Conservation (phyloP, 352 stramenopile genomes). For the Globisporangium heterothallicum region DNA sequence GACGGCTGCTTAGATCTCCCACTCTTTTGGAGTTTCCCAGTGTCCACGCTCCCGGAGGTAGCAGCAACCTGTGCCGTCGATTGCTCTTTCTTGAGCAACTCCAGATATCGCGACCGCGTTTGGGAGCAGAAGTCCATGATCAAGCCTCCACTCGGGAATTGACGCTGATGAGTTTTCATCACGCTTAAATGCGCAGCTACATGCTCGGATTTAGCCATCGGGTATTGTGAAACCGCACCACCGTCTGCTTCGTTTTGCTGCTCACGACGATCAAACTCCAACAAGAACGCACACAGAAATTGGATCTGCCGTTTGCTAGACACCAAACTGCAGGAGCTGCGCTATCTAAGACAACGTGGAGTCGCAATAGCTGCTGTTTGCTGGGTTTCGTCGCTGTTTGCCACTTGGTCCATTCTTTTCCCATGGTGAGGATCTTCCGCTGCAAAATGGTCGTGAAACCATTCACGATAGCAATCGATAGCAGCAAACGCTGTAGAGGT, state of each 20-base stretch:
- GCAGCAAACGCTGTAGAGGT: not conserved
- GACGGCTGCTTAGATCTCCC: not conserved
- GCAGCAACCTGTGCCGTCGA: not conserved
- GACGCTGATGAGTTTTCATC: slow-evolving; percentile 30
- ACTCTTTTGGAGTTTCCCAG: not conserved
- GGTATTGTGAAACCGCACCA: not conserved
- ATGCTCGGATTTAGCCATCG: slow-evolving; percentile 10
- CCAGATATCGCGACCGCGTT: slow-evolving; percentile 16
- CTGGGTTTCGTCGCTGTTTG: not conserved
- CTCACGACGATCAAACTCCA: slow-evolving; percentile 26
- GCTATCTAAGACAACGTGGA: slow-evolving; percentile 6
- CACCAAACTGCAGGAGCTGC: slow-evolving; percentile 12
- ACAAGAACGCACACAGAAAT: slow-evolving; percentile 31
- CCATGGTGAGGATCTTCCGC: not conserved
- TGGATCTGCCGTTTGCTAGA: slow-evolving; percentile 30
- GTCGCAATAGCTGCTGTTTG: no score
- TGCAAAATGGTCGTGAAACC: slow-evolving; percentile 23
- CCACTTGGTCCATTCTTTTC: not conserved
- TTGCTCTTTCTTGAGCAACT: slow-evolving; percentile 20
- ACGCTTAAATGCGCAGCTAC: slow-evolving; percentile 28
- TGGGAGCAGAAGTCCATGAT: slow-evolving; percentile 33
- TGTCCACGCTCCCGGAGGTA: not conserved
- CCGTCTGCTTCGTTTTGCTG: not conserved
- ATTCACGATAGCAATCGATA: slow-evolving; percentile 16
- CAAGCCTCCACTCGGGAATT: slow-evolving; percentile 17